A percentile compares a stretch with the other conserved stretches of the same genome.
These are phyloP conservation scores for Knoxia roxburghii DNA, from an alignment of 257 asterid genomes.

Conservation along the genomic window DNA sequence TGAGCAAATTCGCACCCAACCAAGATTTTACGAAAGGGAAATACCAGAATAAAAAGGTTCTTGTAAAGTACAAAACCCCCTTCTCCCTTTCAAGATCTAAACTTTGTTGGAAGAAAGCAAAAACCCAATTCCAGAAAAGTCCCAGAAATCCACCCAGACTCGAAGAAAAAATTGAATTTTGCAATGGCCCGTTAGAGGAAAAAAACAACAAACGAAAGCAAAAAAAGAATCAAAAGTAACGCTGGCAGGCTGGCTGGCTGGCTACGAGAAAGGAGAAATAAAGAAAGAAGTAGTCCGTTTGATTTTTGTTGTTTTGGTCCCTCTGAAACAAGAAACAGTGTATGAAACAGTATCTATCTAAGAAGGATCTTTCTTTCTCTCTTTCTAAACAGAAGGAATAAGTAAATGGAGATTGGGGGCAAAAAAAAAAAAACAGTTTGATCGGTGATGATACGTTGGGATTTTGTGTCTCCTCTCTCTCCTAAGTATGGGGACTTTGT, in stretches of 20 bases:
- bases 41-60: not conserved
- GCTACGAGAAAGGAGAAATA: not conserved
- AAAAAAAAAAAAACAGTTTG: not conserved
- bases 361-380: too few species aligned
- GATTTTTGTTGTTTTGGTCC: not conserved
- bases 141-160: slow-evolving; percentile 4
- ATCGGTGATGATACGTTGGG: not conserved
- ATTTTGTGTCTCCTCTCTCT: slow-evolving; percentile 7
- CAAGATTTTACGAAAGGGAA: not conserved
- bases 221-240: slow-evolving; percentile 9
- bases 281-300: slow-evolving; percentile 1
- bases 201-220: too few species aligned
- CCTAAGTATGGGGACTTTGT: not conserved
- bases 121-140: slow-evolving; percentile 11
- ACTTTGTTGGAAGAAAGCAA: not conserved
- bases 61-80: not conserved
- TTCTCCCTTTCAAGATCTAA: slow-evolving; percentile 12
- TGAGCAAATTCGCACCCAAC: not conserved
- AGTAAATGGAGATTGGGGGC: not conserved
- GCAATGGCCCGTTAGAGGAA: slow-evolving; percentile 6
- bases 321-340: slow-evolving; percentile 1
- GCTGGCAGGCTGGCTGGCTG: not conserved
- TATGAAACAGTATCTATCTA: too few species aligned
- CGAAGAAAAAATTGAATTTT: not conserved
- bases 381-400: too few species aligned